These are phyloP conservation scores for Tetraselmis chui DNA, from an alignment of 139 green algal species.

Conservation along the genomic window DNA sequence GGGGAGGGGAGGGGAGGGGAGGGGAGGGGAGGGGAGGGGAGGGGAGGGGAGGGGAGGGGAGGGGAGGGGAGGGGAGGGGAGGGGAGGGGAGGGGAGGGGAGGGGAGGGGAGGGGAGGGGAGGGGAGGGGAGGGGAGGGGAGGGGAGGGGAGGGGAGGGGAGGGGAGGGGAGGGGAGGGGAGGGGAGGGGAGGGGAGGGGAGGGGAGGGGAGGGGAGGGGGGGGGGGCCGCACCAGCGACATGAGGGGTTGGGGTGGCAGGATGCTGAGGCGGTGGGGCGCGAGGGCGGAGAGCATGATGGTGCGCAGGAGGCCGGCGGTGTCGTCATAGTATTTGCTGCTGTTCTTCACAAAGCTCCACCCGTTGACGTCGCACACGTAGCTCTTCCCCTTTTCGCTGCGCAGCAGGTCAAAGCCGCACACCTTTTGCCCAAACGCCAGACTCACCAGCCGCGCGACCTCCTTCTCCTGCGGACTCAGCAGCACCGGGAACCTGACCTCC, in stretches of 20 bases:
- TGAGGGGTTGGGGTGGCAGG: constrained; percentile 16
- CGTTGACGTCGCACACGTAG: constrained; percentile 99
- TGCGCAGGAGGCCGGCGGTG: constrained; percentile 65
- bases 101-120: not conserved
- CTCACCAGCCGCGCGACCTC: constrained; percentile 91
- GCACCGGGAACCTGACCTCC: constrained; percentile 85
- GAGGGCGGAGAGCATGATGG: constrained; percentile 66
- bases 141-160: not conserved
- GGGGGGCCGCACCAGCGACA: not conserved
- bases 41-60: constrained; percentile 5
- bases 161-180: not conserved
- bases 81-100: constrained; percentile 6
- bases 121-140: not conserved
- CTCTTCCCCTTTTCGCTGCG: constrained; percentile 62
- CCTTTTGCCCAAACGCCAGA: constrained; percentile 91
- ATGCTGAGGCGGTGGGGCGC: constrained; percentile 59
- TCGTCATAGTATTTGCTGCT: constrained; percentile 95
- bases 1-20: not conserved
- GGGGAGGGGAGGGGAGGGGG: not conserved
- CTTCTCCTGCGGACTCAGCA: constrained; percentile 82
- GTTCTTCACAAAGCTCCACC: constrained; percentile 98
- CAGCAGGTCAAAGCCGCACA: constrained; percentile 93
- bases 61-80: constrained; percentile 1
- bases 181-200: constrained; percentile 1
- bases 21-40: not conserved